Conservation (phyloP, 345 rosid genomes). For the Linum tenue region DNA sequence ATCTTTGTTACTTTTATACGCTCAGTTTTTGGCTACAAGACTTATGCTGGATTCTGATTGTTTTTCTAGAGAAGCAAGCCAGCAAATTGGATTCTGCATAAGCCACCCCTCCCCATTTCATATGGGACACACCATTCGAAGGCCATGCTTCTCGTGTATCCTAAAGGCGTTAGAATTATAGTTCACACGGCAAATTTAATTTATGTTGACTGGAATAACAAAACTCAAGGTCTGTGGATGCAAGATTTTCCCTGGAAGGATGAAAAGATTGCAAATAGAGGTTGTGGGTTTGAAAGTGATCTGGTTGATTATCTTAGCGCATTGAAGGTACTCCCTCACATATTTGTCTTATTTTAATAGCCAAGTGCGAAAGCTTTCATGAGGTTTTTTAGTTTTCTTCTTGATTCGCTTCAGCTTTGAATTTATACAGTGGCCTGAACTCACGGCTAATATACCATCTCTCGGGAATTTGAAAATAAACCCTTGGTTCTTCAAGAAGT, state of each 20-base stretch:
- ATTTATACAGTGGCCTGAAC: constrained; percentile 63
- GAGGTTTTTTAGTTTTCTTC: too few relatives aligned
- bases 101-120: constrained; percentile 79
- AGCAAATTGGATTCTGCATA: constrained; percentile 77
- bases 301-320: constrained; percentile 70
- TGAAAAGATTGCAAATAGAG: constrained; percentile 32
- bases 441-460: constrained; percentile 48
- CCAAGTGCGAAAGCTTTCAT: too few relatives aligned
- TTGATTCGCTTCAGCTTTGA: not conserved
- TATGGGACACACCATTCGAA: constrained; percentile 93
- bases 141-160: constrained; percentile 85
- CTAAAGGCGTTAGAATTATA: constrained; percentile 66
- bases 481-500: constrained; percentile 76
- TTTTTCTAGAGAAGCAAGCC: constrained; percentile 63
- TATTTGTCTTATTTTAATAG: too few relatives aligned
- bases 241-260: constrained; percentile 99
- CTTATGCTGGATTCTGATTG: constrained; percentile 1
- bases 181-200: constrained; percentile 92
- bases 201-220: constrained; percentile 91
- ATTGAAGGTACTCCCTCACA: constrained; percentile 45
- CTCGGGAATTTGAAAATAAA: constrained; percentile 51
- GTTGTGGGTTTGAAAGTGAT: constrained; percentile 72
- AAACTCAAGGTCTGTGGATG: constrained; percentile 97
- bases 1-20: not conserved
- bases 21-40: not conserved